Base-by-base conservation (phyloP, 148 eudicot genomes). In the Spergularia marina region DNA sequence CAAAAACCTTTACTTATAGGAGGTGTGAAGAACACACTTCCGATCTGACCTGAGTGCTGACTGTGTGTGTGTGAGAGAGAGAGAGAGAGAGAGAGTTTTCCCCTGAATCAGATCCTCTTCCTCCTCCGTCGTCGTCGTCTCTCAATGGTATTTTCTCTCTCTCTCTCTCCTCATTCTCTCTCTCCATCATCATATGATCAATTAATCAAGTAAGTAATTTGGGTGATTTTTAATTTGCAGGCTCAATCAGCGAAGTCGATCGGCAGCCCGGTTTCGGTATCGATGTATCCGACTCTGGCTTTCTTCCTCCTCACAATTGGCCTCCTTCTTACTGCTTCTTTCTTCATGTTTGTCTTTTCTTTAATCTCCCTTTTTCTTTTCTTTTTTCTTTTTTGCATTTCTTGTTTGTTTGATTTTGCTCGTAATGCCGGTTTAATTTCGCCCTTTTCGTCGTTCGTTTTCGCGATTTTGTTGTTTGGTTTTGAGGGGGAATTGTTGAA, bases 241-340 rank as follows among this genome's bases (percentile, higher is more conserved):
- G 91, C 86, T 44, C 89, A 73, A 68, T 59, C 92, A 18, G 86
- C 77, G 79, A 93, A 90, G 65, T 83, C 97, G 8, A 89, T 94
- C 69, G 80, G 86, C 39, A 90, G 97, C 71, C 98, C 98, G 1
- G 91, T 94, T 18, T 89, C 97, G 0, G 85, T 66, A 9, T 85
- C 85, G 72, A 67, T 86, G 86, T 91, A 94, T 74, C 95, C 97
- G 23, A 87, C 95, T 61, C 86, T 94, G 21, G 84, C 98, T 20
- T 83, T 87, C 70, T 71, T 90, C 70, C 86, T 94, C 90, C 93
- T 94, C 68, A 80, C 86, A 0, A 41, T 88, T 12, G 98, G 98
- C 18, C 93, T 94, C 23, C 74, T 88, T 15, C 76, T 94, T 66
- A 87, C 98, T 34, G 94, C 97, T 65, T 88, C 95, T 18, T 94